A percentile compares a stretch with the other conserved stretches of the same genome.
Evolutionary conservation across 257 asterid species (phyloP).

Genomic region (Catharanthus roseus): DNA sequence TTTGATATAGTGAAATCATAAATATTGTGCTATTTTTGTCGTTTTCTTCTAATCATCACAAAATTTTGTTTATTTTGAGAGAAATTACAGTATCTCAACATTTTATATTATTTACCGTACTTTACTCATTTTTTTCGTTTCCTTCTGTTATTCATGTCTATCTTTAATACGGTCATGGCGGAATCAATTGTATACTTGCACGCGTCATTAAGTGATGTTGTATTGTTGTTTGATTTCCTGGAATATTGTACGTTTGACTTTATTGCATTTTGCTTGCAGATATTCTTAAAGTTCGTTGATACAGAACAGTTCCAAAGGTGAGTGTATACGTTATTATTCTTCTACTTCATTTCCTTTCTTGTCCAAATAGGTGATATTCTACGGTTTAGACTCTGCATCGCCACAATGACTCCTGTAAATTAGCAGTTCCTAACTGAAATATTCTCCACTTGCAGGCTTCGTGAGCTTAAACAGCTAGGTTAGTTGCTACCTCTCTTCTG

Average conservation of each 20-base stretch:
- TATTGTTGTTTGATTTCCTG: neutral
- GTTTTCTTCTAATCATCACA: neutral
- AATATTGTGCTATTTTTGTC: neutral
- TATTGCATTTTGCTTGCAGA: conserved; percentile 39
- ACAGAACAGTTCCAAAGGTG: conserved; percentile 96
- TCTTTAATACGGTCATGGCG: neutral
- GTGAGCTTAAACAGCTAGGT: conserved; percentile 96
- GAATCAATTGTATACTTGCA: neutral
- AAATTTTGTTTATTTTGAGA: neutral
- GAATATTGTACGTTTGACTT: neutral
- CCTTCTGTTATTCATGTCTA: neutral
- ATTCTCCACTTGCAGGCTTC: conserved; percentile 61
- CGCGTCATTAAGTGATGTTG: neutral
- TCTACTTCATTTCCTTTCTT: neutral
- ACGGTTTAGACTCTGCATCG: neutral
- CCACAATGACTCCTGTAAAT: neutral
- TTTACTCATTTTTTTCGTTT: neutral
- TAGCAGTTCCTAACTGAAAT: conserved; percentile 12
- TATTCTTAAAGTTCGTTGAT: conserved; percentile 65
- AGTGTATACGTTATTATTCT: conserved; percentile 15
- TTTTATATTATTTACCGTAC: neutral
- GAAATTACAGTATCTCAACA: neutral
- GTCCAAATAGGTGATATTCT: neutral
- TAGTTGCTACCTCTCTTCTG: conserved; percentile 10
- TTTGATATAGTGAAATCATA: neutral